Evolutionary conservation across 345 rosid genomes (phyloP).

Genomic region (Populus davidiana): DNA sequence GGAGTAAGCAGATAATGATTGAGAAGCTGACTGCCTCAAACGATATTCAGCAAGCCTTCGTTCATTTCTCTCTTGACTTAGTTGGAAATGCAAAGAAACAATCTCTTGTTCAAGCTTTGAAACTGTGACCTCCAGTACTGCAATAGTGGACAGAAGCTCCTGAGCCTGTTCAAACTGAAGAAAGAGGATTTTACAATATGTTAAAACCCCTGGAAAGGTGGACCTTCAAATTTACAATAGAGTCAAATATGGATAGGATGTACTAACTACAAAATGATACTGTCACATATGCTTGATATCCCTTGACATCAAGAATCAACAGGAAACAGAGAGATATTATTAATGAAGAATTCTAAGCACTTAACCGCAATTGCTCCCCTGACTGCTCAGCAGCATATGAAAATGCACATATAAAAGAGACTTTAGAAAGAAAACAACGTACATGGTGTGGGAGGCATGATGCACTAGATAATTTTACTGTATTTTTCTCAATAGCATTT

Average conservation of each 20-base stretch:
- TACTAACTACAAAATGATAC: not conserved
- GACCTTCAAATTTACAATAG: too few relatives aligned
- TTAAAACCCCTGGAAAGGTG: not conserved
- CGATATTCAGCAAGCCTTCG: conserved; percentile 77
- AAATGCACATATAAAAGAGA: not conserved
- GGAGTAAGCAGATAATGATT: conserved; percentile 38
- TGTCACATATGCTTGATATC: not conserved
- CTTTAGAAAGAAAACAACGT: conserved; percentile 14
- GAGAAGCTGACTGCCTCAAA: conserved; percentile 53
- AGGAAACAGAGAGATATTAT: not conserved
- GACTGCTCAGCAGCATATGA: not conserved
- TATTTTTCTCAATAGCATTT: conserved; percentile 50
- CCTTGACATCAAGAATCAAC: not conserved
- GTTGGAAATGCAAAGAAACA: conserved; percentile 80
- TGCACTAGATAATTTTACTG: conserved; percentile 41
- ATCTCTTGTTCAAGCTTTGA: conserved; percentile 76
- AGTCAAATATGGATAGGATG: not conserved
- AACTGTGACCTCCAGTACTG: conserved; percentile 60
- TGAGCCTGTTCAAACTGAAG: conserved; percentile 50
- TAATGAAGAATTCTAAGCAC: not conserved
- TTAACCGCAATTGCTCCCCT: not conserved
- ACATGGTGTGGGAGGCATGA: conserved; percentile 62
- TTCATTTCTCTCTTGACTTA: conserved; percentile 91
- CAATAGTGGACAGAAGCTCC: conserved; percentile 65
- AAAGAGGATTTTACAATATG: conserved; percentile 17